A percentile compares a stretch with the other conserved stretches of the same genome.
Conservation (phyloP, 768 basidiomycete species). For the Russula sp. region DNA sequence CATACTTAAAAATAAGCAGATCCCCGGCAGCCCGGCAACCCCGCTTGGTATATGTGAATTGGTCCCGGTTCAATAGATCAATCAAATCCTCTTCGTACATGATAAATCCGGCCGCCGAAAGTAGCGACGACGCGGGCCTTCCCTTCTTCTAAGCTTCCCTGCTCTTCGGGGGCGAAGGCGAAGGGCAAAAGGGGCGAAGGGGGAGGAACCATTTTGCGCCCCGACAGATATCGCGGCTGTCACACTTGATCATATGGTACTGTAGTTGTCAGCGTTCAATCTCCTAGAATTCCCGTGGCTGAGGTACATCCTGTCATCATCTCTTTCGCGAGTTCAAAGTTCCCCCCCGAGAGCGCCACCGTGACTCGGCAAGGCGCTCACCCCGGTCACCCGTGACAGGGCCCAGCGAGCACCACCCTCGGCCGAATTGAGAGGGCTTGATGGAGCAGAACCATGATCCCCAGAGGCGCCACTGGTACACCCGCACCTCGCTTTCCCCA, state of each 20-base stretch:
- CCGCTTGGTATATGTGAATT: slow-evolving; percentile 18
- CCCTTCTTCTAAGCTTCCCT: slow-evolving; percentile 24
- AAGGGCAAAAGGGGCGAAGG: not conserved
- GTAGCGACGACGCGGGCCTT: slow-evolving; percentile 3
- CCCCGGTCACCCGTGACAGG: no score
- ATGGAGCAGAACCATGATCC: not conserved
- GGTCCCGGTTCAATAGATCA: slow-evolving; percentile 20
- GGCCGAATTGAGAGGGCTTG: not conserved
- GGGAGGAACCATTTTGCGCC: slow-evolving; percentile 10
- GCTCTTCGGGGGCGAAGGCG: slow-evolving; percentile 10
- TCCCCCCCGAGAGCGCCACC: slow-evolving; percentile 13
- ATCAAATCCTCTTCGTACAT: slow-evolving; percentile 11
- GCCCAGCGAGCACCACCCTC: no score
- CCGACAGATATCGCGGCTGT: not conserved
- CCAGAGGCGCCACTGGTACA: not conserved
- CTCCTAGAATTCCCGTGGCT: slow-evolving; percentile 17
- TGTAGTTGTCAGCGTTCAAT: not conserved
- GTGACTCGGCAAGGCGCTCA: slow-evolving; percentile 1
- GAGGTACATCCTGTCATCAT: slow-evolving; percentile 6
- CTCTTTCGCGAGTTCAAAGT: not conserved
- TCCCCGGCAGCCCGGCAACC: slow-evolving; percentile 22
- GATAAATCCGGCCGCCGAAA: slow-evolving; percentile 20
- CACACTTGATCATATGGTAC: slow-evolving; percentile 7
- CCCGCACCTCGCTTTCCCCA: slow-evolving; percentile 12
- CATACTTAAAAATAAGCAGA: slow-evolving; percentile 27